phyloP scores from a whole-genome alignment of 2,329 filamentous ascomycete genomes.

The Zymoseptoria passerinii region DNA sequence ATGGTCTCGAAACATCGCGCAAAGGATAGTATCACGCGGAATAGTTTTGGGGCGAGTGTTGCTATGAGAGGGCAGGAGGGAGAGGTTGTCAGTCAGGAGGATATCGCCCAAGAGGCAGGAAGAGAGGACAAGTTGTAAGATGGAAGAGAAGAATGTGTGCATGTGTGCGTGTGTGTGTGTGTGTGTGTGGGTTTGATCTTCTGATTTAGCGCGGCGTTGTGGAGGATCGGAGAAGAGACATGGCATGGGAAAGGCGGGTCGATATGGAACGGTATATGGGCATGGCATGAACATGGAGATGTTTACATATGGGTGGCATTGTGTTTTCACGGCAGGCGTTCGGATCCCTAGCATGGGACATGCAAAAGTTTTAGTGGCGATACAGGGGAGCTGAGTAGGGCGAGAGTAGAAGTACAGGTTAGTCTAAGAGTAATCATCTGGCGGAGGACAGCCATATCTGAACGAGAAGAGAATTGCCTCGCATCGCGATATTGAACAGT shows the following conservation, averaged over 20 bases:
- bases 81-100: slow-evolving; percentile 4
- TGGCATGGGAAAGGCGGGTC: not conserved
- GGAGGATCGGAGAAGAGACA: not conserved
- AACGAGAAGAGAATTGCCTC: not conserved
- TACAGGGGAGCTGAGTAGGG: not conserved
- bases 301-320: not conserved
- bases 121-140: not conserved
- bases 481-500: not conserved
- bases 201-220: not conserved
- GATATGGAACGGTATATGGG: not conserved
- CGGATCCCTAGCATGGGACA: not conserved
- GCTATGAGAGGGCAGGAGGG: slow-evolving; percentile 16
- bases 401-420: not conserved
- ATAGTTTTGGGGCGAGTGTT: slow-evolving; percentile 23
- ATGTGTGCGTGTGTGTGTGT: not conserved
- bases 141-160: not conserved
- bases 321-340: not conserved
- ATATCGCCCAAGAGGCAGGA: not conserved
- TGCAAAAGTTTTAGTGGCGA: not conserved
- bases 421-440: not conserved
- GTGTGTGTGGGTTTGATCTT: not conserved
- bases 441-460: not conserved
- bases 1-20: slow-evolving; percentile 21
- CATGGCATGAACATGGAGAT: not conserved
- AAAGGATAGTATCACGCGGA: slow-evolving; percentile 25